Evolutionary conservation across 768 basidiomycete species (phyloP).

Genomic region (Pulveroboletus ravenelii): DNA sequence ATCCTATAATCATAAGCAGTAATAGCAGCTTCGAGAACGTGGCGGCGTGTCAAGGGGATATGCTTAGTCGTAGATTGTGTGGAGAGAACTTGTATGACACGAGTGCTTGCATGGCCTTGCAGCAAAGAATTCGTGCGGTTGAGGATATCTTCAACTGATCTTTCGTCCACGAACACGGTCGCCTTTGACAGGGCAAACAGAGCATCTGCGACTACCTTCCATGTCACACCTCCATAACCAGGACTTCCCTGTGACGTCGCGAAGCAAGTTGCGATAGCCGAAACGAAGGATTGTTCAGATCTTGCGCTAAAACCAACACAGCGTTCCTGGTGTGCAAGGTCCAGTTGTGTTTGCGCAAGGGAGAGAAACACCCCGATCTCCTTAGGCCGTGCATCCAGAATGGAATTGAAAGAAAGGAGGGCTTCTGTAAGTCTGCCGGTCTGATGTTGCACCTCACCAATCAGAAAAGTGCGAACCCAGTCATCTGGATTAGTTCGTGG

Average conservation of each 20-base stretch:
- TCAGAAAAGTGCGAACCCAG: constrained; percentile 81
- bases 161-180: constrained; percentile 45
- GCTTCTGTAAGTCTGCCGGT: constrained; percentile 75
- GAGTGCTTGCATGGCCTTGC: constrained; percentile 36
- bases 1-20: constrained; percentile 59
- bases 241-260: constrained; percentile 44
- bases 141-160: constrained; percentile 33
- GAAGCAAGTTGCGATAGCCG: constrained; percentile 51
- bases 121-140: constrained; percentile 35
- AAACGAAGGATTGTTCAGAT: constrained; percentile 67
- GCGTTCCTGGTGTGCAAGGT: constrained; percentile 62
- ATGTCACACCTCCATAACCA: constrained; percentile 67
- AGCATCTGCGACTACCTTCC: constrained; percentile 83
- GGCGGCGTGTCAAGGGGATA: constrained; percentile 27
- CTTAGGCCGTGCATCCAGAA: constrained; percentile 51
- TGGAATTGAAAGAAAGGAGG: constrained; percentile 54
- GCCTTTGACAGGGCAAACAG: constrained; percentile 59
- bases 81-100: constrained; percentile 39
- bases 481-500: constrained; percentile 67
- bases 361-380: constrained; percentile 73
- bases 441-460: constrained; percentile 79
- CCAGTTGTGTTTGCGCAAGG: constrained; percentile 66
- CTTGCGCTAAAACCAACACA: constrained; percentile 67
- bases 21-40: constrained; percentile 49
- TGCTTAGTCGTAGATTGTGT: constrained; percentile 25